These are phyloP conservation scores for Botrytis cinerea DNA, from an alignment of 2,329 filamentous ascomycete genomes.

Conservation along the genomic window DNA sequence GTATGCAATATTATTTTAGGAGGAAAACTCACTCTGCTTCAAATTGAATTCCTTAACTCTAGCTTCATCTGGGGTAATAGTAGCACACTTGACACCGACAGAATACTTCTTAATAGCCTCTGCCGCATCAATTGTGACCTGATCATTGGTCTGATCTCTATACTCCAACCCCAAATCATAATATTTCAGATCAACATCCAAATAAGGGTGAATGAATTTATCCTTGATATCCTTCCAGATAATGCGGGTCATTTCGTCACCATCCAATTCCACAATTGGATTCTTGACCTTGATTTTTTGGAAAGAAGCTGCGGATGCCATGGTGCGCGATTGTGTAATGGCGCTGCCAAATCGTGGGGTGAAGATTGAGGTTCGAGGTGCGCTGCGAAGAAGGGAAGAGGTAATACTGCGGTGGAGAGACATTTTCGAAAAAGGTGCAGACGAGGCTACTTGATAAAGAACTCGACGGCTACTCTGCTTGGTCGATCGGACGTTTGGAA, in stretches of 20 bases:
- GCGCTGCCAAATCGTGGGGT: constrained; percentile 29
- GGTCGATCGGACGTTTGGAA: background rate
- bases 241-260: constrained; percentile 94
- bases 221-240: constrained; percentile 99
- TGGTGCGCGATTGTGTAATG: constrained; percentile 48
- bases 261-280: constrained; percentile 95
- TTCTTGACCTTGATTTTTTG: constrained; percentile 99
- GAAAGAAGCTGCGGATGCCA: constrained; percentile 53
- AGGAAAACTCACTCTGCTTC: constrained; percentile 78
- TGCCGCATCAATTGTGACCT: constrained; percentile 92
- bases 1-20: background rate
- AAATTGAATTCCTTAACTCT: constrained; percentile 97
- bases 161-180: constrained; percentile 92
- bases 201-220: constrained; percentile 95
- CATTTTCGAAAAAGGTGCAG: background rate
- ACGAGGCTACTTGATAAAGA: background rate
- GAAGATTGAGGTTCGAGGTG: constrained; percentile 19
- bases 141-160: constrained; percentile 92
- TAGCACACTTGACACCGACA: constrained; percentile 98
- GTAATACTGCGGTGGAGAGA: constrained; percentile 18
- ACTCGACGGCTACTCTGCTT: constrained; percentile 1
- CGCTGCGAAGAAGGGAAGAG: constrained; percentile 11
- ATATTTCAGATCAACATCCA: constrained; percentile 98
- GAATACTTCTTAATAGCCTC: constrained; percentile 99
- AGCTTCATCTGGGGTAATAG: constrained; percentile 96